Base-by-base conservation (phyloP, 2,329 filamentous ascomycete genomes). In the Penicillium concentricum region DNA sequence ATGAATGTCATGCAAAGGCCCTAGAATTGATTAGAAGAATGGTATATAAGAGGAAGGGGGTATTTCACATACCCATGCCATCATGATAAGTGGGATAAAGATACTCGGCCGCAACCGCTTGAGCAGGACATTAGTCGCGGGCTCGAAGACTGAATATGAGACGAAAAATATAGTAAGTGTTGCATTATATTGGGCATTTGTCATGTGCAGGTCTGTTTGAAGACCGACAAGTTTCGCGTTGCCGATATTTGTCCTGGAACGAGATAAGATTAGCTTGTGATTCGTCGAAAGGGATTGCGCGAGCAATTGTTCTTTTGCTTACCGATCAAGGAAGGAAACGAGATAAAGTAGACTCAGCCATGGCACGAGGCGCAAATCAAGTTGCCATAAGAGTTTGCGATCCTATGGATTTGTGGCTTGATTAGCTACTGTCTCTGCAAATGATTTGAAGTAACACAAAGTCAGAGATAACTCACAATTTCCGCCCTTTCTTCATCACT, bases 121-220 rank as follows among this genome's bases (percentile, higher is more conserved):
- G 57, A 96, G 84, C 24, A 96, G 74, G 45, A 93, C 79, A 70
- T 96, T 95, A 58, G 90, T 91, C 42, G 92, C 66, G 1, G 75
- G 76, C 66, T 94, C 91, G 61, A 91, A 92, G 34, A 92, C 74
- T 2, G 89, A 82, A 71, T 96, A 96, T 0, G 89, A 91, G 48
- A 95, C 81, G 76, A 95, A 96, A 78, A 96, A 96, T 64, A 95
- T 88, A 34, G 89, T 90, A 8, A 96, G 79, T 0, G 87, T 84
- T 22, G 83, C 80, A 71, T 92, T 92, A 76, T 92, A 96, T 68
- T 89, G 79, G 6, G 79, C 74, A 2, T 82, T 80, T 0, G 81
- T 81, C 79, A 93, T 84, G 32, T 82, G 62, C 7, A 94, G 76
- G 56, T 89, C 85, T 12, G 79, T 68, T 53, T 81, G 72, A 3